Conservation (phyloP, 305 asterid species). For the Fraxinus sp. region DNA sequence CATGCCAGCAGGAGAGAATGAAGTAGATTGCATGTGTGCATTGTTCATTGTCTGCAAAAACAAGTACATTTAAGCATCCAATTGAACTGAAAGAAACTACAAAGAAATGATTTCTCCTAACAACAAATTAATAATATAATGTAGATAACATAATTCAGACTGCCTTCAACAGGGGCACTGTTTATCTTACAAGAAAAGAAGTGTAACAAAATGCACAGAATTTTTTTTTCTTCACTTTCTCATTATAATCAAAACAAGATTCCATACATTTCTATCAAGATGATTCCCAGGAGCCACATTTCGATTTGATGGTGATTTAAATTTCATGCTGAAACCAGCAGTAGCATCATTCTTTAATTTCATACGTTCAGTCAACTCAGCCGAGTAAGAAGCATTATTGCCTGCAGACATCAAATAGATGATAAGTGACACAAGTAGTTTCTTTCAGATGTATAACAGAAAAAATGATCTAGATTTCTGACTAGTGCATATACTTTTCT, state of each 20-base stretch:
- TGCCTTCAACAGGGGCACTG: not conserved
- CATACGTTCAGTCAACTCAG: slow-evolving; percentile 61
- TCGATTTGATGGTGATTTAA: slow-evolving; percentile 65
- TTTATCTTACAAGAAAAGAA: not conserved
- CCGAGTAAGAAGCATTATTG: slow-evolving; percentile 44
- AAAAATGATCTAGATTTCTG: not conserved
- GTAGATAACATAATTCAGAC: not conserved
- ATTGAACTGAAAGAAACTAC: not conserved
- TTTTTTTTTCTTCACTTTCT: not conserved
- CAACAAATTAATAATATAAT: not conserved
- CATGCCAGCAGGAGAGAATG: slow-evolving; percentile 56
- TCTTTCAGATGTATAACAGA: not conserved
- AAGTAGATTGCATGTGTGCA: slow-evolving; percentile 61
- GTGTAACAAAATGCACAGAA: not conserved
- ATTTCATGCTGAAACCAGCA: slow-evolving; percentile 68
- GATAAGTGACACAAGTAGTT: slow-evolving; percentile 23
- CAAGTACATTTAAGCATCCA: slow-evolving; percentile 9
- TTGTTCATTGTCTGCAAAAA: slow-evolving; percentile 52
- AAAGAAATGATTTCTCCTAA: slow-evolving; percentile 4
- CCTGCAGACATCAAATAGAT: slow-evolving; percentile 39
- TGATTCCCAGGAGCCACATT: slow-evolving; percentile 54
- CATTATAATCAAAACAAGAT: slow-evolving; percentile 18
- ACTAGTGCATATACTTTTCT: not conserved
- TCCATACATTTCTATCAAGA: slow-evolving; percentile 69
- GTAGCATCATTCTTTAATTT: slow-evolving; percentile 53